Base-by-base conservation (phyloP, 768 basidiomycete species). In the Cantharellus anzutake region DNA sequence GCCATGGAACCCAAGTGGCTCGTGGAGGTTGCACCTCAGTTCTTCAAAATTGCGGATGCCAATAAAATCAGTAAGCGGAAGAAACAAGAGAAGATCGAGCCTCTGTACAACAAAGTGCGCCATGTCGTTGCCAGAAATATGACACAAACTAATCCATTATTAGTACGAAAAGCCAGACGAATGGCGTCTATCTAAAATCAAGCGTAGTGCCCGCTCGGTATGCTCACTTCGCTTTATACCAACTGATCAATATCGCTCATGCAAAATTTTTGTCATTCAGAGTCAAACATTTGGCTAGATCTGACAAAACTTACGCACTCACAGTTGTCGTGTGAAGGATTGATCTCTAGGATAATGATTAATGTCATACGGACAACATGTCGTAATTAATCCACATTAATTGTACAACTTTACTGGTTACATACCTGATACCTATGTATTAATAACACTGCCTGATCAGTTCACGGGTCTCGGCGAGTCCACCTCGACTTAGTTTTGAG, bases 1-100 rank as follows among this genome's bases (percentile, higher is more conserved):
- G 88, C 90, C 0, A 79, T 99, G 61, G 96, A 99, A 68, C 94
- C 96, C 3, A 96, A 96, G 70, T 99, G 94, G 96, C 80, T 98
- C 4, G 87, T 92, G 16, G 93, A 99, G 67, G 92, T 94, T 34
- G 96, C 94, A 4, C 94, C 96, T 1, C 91, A 93, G 62, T 97
- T 96, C 78, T 99, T 98, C 84, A 89, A 88, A 71, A 91, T 99
- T 51, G 92, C 94, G 2, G 96, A 98, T 70, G 86, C 81, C 58
- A 93, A 92, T 74, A 97, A 96, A 72, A 94, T 98, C 73, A 92
- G 88, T 68, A 94, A 93, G 71, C 80, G 91, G 64, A 97, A 96
- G 77, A 82, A 78, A 71, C 85, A 91, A 70, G 92, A 94, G 75
- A 96, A 92, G 80, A 96, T 96, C 64, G 90, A 94, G 68, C 94